Evolutionary conservation across 345 rosid genomes (phyloP), one percentile per base, ranked within the genome.

Genomic region (Eucalyptus guilfoylei): DNA sequence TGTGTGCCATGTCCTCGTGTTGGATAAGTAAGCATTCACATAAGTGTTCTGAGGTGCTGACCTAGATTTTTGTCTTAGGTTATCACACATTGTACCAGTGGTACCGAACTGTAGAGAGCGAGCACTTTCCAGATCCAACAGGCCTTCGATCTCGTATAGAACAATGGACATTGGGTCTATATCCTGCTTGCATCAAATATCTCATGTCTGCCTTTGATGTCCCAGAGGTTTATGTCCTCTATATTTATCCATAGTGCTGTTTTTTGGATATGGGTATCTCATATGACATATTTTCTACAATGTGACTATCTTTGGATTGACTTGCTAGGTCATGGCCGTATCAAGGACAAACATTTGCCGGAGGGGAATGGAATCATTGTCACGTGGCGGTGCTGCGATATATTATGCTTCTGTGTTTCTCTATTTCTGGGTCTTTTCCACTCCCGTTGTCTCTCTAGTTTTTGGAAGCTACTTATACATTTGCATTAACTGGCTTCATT

Each of bases 61-160:
- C 80, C 47, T 49, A 34, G 44, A 86, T 89, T 86, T 83, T 44
- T 83, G 52, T 72, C 91, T 50, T 94, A 98, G 99, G 99, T 90
- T 98, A 98, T 91, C 99, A 98, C 92, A 89, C 98, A 34, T 93
- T 98, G 89, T 98, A 96, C 87, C 95, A 97, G 95, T 98, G 99
- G 99, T 98, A 98, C 94, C 95, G 91, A 92, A 88, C 97, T 45
- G 97, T 98, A 91, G 99, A 98, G 92, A 96, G 90, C 42, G 97
- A 98, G 92, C 99, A 98, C 91, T 98, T 98, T 91, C 99, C 99
- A 2, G 99, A 98, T 93, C 99, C 99, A 86, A 97, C 98, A 89
- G 99, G 99, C 64, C 99, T 98, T 92, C 95, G 99, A 92, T 93
- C 96, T 47, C 97, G 99, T 87, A 95, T 98, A 5, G 99, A 98